A percentile compares a stretch with the other conserved stretches of the same genome.
These are phyloP conservation scores for Delonix regia DNA, from an alignment of 306 rosid genomes.

Conservation along the genomic window DNA sequence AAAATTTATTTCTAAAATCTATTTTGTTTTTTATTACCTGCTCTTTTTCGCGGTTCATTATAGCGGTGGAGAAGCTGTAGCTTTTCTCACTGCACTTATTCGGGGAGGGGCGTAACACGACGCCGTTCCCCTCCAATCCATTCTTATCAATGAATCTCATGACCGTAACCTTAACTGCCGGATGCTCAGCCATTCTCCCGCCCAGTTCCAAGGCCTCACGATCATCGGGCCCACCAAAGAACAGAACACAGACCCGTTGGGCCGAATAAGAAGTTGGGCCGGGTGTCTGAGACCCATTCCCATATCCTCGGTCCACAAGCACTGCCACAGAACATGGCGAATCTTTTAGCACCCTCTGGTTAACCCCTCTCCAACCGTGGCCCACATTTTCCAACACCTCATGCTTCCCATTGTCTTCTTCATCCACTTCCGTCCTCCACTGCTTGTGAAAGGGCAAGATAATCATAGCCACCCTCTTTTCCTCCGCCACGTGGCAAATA, in stretches of 20 bases:
- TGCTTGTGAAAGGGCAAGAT: slow-evolving; percentile 70
- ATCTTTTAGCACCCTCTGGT: slow-evolving; percentile 67
- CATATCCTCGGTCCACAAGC: slow-evolving; percentile 74
- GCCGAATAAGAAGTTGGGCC: slow-evolving; percentile 1
- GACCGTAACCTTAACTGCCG: slow-evolving; percentile 50
- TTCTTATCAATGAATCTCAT: slow-evolving; percentile 51
- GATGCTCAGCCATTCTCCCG: slow-evolving; percentile 71
- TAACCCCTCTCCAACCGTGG: slow-evolving; percentile 72
- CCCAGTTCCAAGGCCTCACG: slow-evolving; percentile 72
- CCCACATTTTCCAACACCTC: slow-evolving; percentile 53
- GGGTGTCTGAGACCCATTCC: slow-evolving; percentile 27
- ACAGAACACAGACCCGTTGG: slow-evolving; percentile 53
- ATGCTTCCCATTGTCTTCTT: neutral
- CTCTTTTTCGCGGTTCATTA: slow-evolving; percentile 57
- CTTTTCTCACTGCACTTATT: slow-evolving; percentile 36
- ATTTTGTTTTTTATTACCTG: slow-evolving; percentile 31
- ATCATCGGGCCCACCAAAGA: slow-evolving; percentile 90
- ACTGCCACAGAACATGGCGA: slow-evolving; percentile 80
- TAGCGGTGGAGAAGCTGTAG: slow-evolving; percentile 61
- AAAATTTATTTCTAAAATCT: too few relatives aligned
- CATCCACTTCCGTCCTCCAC: slow-evolving; percentile 46
- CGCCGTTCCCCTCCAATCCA: slow-evolving; percentile 7
- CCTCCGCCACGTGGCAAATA: slow-evolving; percentile 74
- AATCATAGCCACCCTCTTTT: slow-evolving; percentile 68
- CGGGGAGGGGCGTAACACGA: slow-evolving; percentile 41